Evolutionary conservation across 148 eudicot species (phyloP), one percentile per base, ranked within the genome.

Genomic region (Diospyros lotus): DNA sequence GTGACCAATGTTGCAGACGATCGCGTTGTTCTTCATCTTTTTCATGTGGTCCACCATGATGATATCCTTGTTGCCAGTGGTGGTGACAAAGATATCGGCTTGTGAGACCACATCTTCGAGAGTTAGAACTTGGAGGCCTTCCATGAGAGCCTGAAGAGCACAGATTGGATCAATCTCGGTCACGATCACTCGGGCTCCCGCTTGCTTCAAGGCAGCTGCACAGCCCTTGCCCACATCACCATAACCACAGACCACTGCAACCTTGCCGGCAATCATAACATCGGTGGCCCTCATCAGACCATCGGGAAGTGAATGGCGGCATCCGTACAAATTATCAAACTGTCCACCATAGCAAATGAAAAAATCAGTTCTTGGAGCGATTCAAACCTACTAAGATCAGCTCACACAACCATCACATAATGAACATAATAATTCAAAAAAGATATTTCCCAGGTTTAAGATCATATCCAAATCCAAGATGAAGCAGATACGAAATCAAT

Each of bases 161-260:
- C 97, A 93, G 83, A 93, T 93, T 13, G 98, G 97, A 64, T 93
- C 98, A 17, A 91, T 93, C 82, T 93, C 98, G 6, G 97, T 93
- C 45, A 93, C 97, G 4, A 93, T 88, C 69, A 91, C 98, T 64
- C 94, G 97, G 55, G 97, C 97, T 67, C 97, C 95, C 6, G 85
- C 97, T 60, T 91, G 93, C 81, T 94, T 94, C 88, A 94, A 60
- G 84, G 98, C 92, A 51, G 85, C 79, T 48, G 98, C 98, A 84
- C 97, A 92, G 44, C 98, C 98, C 92, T 94, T 94, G 38, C 98
- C 98, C 6, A 94, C 98, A 86, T 94, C 98, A 82, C 98, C 98
- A 58, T 92, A 94, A 12, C 98, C 98, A 52, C 90, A 86, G 64
- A 94, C 91, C 67, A 94, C 92, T 18, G 89, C 97, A 18, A 94